These are phyloP conservation scores for Exophiala alcalophila DNA, from an alignment of 2,329 filamentous ascomycete species.

Conservation along the genomic window DNA sequence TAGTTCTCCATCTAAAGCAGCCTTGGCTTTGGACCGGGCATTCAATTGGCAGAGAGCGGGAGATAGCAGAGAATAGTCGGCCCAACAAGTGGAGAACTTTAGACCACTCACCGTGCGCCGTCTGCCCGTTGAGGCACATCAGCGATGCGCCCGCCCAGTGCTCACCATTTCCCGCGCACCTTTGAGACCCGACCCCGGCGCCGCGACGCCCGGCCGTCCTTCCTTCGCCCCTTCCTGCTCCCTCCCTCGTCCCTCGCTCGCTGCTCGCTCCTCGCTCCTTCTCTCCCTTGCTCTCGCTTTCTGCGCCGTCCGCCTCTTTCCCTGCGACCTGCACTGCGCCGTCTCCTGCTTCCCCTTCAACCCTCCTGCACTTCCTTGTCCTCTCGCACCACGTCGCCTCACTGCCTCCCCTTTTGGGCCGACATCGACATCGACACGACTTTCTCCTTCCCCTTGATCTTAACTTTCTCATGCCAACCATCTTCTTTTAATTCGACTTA, in stretches of 20 bases:
- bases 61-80: conserved; percentile 8
- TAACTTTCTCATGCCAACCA: conserved; percentile 12
- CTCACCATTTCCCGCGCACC: not conserved
- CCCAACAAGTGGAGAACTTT: not conserved
- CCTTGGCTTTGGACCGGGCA: not conserved
- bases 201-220: conserved; percentile 2
- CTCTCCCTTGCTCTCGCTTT: conserved; percentile 25
- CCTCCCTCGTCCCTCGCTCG: conserved; percentile 11
- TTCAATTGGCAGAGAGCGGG: conserved; percentile 2
- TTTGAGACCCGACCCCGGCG: conserved; percentile 1
- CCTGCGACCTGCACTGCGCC: conserved; percentile 2
- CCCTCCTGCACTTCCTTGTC: conserved; percentile 6
- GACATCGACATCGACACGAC: too few species aligned
- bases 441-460: conserved; percentile 13
- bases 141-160: not conserved
- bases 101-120: conserved; percentile 6
- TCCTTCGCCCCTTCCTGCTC: conserved; percentile 26
- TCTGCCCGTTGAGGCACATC: conserved; percentile 8
- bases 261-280: conserved; percentile 16
- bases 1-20: too few species aligned
- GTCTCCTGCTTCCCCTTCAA: conserved; percentile 6
- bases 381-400: conserved; percentile 24
- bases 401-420: conserved; percentile 6
- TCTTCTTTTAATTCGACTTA: too few species aligned
- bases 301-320: conserved; percentile 11